A percentile compares a stretch with the other conserved stretches of the same genome.
Evolutionary conservation across 2,329 filamentous ascomycete genomes (phyloP).

Genomic region (Cephalotrichum gorgonifer): DNA sequence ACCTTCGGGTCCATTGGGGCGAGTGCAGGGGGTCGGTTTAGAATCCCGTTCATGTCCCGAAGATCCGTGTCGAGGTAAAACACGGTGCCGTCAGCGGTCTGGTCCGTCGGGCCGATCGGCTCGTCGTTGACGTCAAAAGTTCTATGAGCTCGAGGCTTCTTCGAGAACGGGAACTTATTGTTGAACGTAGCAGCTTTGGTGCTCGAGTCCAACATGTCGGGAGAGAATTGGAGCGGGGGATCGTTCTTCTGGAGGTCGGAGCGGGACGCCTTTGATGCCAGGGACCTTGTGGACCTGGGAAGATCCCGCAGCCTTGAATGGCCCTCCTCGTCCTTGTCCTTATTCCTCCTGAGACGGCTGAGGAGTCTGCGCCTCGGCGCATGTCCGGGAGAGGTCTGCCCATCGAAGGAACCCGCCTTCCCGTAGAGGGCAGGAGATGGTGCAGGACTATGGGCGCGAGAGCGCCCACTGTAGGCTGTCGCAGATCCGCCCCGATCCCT

Average conservation of each 20-base stretch:
- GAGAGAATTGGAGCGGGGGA: conserved; percentile 11
- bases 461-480: conserved; percentile 32
- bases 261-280: conserved; percentile 38
- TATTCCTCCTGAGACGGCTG: conserved; percentile 38
- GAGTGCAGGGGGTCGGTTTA: conserved; percentile 59
- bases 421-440: conserved; percentile 55
- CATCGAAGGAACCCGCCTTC: conserved; percentile 30
- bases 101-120: conserved; percentile 49
- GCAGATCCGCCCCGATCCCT: conserved; percentile 42
- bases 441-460: conserved; percentile 70
- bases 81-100: conserved; percentile 46
- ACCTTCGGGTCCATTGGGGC: conserved; percentile 57
- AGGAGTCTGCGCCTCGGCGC: conserved; percentile 42
- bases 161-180: conserved; percentile 52
- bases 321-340: conserved; percentile 42
- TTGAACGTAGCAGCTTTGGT: conserved; percentile 39
- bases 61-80: conserved; percentile 83
- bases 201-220: conserved; percentile 22
- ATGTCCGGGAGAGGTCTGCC: conserved; percentile 48
- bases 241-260: conserved; percentile 18
- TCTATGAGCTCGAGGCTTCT: conserved; percentile 38
- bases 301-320: conserved; percentile 32
- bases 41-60: conserved; percentile 82
- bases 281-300: conserved; percentile 41
- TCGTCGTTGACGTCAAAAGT: conserved; percentile 44